Base-by-base conservation (phyloP, 371 early-diverging fungal species). In the Dentiscutata heterogama region DNA sequence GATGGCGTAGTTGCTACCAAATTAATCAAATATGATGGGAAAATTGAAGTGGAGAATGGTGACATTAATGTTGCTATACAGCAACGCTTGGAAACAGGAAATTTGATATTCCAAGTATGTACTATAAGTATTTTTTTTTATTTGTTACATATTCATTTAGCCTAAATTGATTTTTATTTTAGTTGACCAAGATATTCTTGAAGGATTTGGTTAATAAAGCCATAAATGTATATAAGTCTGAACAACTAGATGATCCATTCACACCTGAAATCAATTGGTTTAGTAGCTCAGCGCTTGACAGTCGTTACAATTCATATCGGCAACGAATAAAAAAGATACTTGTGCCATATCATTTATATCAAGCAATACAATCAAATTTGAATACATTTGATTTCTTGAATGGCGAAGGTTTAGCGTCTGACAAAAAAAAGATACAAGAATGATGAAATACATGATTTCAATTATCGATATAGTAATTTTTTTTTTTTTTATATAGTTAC, bases 271-370 rank as follows among this genome's bases (percentile, higher is more conserved):
- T 29, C 65, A 35, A 31, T 39, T 25, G 11, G 14, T 20, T n/a
- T 3, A 75, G 16, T 54, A 35, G 16, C 25, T 18, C 29, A 0
- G 35, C 18, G n/a, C 46, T 25, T 6, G 58, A 39, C 29, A 54
- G 18, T 51, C n/a, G 42, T 35, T 39, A 60, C n/a, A n/a, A 29
- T 16, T n/a, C n/a, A 51, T 18, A 58, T 58, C 22, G 18, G n/a
- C 58, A 58, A n/a, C 58, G 58, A 58, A 11, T 31, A 35, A 68
- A 50, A 14, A 67, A 74, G 25, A 29, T 82, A 20, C 46, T 82
- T 25, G 42, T 82, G 51, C 82, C 82, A 65, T 82, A 76, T 76
- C 82, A 82, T 54, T 7, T 82, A 31, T 77, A 82, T 51, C 75
- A 77, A 35, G 56, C 82, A 25, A 8, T 82, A 27, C 58, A 54